Base-by-base conservation (phyloP, 352 stramenopile genomes). In the Pythium coloratum region DNA sequence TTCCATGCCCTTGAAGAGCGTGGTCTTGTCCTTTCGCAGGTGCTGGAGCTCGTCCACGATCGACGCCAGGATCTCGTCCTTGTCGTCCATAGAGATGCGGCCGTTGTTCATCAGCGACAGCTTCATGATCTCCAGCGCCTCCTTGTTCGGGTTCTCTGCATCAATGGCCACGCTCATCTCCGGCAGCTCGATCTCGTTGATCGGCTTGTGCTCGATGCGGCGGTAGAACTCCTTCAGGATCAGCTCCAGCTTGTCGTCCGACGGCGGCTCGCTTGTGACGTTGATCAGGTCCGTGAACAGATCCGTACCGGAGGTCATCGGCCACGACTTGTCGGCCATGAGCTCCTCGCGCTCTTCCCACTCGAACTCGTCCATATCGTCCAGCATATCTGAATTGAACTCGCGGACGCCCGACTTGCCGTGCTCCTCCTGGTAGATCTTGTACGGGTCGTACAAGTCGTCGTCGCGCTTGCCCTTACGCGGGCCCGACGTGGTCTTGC, bases 301-400 rank as follows among this genome's bases (percentile, higher is more conserved):
- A 50, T 96, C 84, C 14, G 86, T 80, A 70, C 83, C 84, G 1
- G 86, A 86, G 16, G 88, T 96, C 49, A 79, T 67, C 1, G 88
- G 88, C 88, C 88, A 96, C 69, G 83, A 93, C 75, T 96, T 96
- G 76, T 96, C 88, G 38, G 86, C 84, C 88, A 96, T 96, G 75
- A 96, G 78, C 44, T 89, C 72, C 57, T 88, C 84, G 4, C 84
- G 82, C 67, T 92, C 86, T 58, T 79, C 72, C 86, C 86, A 94
- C 77, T 82, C 76, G 26, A 79, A 89, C 49, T 89, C 73, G 47
- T 84, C 67, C 42, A 86, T 73, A 64, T 72, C 75, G 47, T 82
- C 73, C 44, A 87, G 75, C 53, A 81, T 47, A 59, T 94, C 85
- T 53, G 83, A 77, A 70, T 92, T 92, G 62, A 91, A 94, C 67